Conservation (phyloP, 352 stramenopile species). For the Nannochloropsis limnetica region DNA sequence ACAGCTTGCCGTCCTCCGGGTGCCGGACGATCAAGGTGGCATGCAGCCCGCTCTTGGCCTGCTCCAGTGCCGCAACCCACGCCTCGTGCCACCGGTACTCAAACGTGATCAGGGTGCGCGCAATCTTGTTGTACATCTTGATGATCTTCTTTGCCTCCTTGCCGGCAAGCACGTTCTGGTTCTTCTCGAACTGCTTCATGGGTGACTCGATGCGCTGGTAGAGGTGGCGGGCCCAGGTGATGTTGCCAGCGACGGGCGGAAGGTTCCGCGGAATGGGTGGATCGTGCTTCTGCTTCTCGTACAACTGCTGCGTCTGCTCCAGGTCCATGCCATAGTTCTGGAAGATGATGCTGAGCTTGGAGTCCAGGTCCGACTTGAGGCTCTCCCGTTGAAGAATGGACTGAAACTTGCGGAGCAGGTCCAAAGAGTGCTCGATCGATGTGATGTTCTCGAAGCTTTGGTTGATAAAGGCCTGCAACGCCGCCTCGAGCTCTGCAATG, state of each 20-base stretch:
- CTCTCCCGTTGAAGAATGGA: conserved; percentile 92
- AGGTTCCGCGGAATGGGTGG: conserved; percentile 89
- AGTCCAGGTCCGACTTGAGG: conserved; percentile 94
- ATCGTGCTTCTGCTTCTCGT: conserved; percentile 96
- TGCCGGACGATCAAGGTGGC: conserved; percentile 97
- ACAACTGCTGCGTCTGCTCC: conserved; percentile 92
- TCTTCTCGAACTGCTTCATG: conserved; percentile 98
- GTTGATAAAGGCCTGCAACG: conserved; percentile 98
- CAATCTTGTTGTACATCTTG: conserved; percentile 99
- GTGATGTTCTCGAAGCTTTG: conserved; percentile 97
- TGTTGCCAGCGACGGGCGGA: conserved; percentile 91
- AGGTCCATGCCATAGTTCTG: conserved; percentile 96
- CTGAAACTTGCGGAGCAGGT: conserved; percentile 93
- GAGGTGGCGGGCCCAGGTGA: conserved; percentile 92
- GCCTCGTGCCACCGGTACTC: conserved; percentile 99
- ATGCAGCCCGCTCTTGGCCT: conserved; percentile 90
- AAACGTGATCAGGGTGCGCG: conserved; percentile 90
- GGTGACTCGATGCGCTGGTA: conserved; percentile 96
- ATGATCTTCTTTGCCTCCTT: conserved; percentile 96
- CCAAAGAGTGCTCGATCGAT: conserved; percentile 90
- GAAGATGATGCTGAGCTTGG: conserved; percentile 98
- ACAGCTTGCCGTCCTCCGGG: conserved; percentile 91
- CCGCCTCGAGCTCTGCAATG: conserved; percentile 87
- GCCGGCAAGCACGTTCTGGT: conserved; percentile 88
- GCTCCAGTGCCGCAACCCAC: conserved; percentile 94